These are phyloP conservation scores for Tetrahymena borealis DNA, from an alignment of 73 alveolate genomes.

Conservation along the genomic window DNA sequence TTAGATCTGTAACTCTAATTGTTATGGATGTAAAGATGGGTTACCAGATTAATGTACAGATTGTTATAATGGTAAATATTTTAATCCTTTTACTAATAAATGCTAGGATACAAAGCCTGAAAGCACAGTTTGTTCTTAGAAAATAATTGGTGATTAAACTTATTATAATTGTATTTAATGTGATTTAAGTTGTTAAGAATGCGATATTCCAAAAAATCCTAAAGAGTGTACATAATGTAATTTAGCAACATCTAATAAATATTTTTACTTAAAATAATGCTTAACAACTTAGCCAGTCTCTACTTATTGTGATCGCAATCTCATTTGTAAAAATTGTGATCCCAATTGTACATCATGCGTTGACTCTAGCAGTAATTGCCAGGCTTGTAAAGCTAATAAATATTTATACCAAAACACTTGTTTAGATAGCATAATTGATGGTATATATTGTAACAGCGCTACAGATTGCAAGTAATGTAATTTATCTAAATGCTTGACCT, in stretches of 20 bases:
- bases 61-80: background rate
- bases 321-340: background rate
- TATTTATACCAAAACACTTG: background rate
- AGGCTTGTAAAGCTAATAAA: background rate
- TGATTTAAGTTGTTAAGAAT: background rate
- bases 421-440: background rate
- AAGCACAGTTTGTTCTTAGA: background rate
- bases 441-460: too few species aligned
- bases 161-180: background rate
- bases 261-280: background rate
- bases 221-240: background rate
- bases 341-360: background rate
- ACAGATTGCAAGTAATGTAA: too few species aligned
- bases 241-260: background rate
- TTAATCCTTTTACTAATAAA: background rate
- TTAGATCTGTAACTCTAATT: background rate
- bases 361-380: background rate
- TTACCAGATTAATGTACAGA: background rate
- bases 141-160: background rate
- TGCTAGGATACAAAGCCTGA: background rate
- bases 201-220: background rate
- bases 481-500: too few species aligned
- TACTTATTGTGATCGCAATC: background rate
- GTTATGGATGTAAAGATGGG: background rate
- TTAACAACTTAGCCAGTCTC: background rate